Conservation (phyloP, 108 stramenopile species). For the Pseudonitzschia multiseries region DNA sequence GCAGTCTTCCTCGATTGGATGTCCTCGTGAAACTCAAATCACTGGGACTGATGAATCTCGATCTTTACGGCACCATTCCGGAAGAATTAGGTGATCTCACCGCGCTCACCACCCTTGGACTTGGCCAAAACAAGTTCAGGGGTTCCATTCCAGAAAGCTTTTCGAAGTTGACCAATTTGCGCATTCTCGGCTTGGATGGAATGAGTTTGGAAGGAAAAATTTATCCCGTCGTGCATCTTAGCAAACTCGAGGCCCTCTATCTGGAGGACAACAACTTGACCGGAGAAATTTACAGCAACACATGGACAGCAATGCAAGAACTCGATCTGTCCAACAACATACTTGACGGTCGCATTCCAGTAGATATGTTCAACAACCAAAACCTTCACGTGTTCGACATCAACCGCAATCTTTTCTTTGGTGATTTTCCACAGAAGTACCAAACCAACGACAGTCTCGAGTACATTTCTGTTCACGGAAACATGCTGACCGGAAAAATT, state of each 20-base stretch:
- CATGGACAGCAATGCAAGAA: constrained; percentile 17
- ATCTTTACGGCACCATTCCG: constrained; percentile 28
- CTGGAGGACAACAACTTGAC: constrained; percentile 27
- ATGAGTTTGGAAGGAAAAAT: constrained; percentile 20
- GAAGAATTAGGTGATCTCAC: constrained; percentile 24
- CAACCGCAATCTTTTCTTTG: constrained; percentile 26
- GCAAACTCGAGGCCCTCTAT: constrained; percentile 29
- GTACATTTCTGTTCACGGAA: constrained; percentile 24
- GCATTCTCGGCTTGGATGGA: constrained; percentile 25
- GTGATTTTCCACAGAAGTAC: constrained; percentile 24
- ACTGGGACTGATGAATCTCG: constrained; percentile 7
- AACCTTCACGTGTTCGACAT: constrained; percentile 27
- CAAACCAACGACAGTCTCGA: constrained; percentile 14
- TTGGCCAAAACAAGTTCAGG: constrained; percentile 28
- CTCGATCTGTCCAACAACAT: constrained; percentile 24
- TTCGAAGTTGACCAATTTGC: constrained; percentile 11
- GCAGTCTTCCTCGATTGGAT: constrained; percentile 3
- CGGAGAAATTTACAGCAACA: constrained; percentile 6
- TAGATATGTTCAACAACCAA: constrained; percentile 8
- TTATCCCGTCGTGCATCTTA: constrained; percentile 7
- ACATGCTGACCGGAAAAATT: constrained; percentile 19
- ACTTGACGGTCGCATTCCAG: constrained; percentile 1
- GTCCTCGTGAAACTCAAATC: constrained; percentile 16
- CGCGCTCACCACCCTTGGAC: constrained; percentile 18
- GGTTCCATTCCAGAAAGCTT: constrained; percentile 35